Conservation (phyloP, 805 yeast genomes). For the Candida boidinii region DNA sequence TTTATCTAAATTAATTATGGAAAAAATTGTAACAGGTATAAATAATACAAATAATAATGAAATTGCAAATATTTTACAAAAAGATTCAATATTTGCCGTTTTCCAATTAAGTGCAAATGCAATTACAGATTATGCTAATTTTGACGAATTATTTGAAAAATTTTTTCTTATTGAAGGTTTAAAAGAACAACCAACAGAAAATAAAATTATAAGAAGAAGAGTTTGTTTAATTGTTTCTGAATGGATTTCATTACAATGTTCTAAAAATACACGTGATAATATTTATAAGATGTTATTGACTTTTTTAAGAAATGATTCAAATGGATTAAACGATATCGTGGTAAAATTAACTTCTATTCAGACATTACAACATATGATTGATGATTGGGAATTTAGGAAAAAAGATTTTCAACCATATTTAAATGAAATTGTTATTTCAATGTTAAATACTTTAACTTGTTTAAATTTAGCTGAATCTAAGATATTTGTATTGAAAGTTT, state of each 20-base stretch:
- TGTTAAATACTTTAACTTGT: conserved; percentile 40
- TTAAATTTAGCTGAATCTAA: conserved; percentile 67
- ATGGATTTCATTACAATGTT: conserved; percentile 68
- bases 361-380: conserved; percentile 58
- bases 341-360: conserved; percentile 69
- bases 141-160: conserved; percentile 51
- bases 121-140: conserved; percentile 56
- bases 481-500: conserved; percentile 58
- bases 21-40: conserved; percentile 43
- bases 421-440: conserved; percentile 37
- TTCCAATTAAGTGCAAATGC: conserved; percentile 70
- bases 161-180: conserved; percentile 63
- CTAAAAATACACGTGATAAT: conserved; percentile 44
- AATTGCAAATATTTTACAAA: conserved; percentile 54
- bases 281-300: conserved; percentile 51
- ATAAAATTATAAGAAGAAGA: conserved; percentile 65
- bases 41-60: conserved; percentile 8
- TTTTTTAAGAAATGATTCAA: conserved; percentile 31
- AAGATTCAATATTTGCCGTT: conserved; percentile 76
- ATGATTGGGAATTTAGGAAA: conserved; percentile 82
- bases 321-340: conserved; percentile 59
- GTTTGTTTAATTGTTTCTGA: conserved; percentile 69
- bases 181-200: conserved; percentile 36
- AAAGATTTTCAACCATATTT: conserved; percentile 59
- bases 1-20: conserved; percentile 45